Conservation (phyloP, 129 eudicot genomes). For the Artemisia argyi region DNA sequence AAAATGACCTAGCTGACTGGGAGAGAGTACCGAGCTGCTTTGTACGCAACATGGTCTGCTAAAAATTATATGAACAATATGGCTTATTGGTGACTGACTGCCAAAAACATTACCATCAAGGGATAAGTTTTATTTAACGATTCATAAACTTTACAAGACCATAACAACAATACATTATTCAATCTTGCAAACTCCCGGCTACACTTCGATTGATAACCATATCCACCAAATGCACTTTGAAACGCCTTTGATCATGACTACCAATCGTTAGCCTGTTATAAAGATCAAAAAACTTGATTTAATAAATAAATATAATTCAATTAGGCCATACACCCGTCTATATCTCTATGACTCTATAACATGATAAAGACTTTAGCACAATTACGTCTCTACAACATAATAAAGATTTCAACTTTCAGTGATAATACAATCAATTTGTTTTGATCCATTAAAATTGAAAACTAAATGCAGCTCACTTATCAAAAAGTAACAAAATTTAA, state of each 20-base stretch:
- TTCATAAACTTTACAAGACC: conserved; percentile 1
- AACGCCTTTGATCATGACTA: conserved; percentile 3
- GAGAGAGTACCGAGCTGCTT: conserved; percentile 89
- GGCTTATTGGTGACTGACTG: neutral
- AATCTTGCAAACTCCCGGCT: neutral
- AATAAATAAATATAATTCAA: neutral
- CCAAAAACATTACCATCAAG: conserved; percentile 2
- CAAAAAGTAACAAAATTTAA: neutral
- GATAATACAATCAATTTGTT: neutral
- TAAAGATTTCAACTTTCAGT: neutral
- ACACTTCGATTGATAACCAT: neutral
- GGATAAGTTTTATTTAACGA: neutral
- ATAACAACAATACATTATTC: conserved; percentile 3
- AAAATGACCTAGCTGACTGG: conserved; percentile 83
- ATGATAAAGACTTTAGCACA: conserved; percentile 2
- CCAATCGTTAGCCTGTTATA: neutral
- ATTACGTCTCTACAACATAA: too few relatives aligned
- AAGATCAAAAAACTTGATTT: neutral
- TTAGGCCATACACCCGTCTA: neutral
- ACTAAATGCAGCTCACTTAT: neutral
- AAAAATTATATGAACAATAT: neutral
- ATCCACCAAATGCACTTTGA: neutral
- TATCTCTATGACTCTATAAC: neutral
- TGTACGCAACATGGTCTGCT: conserved; percentile 80
- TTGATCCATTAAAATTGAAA: neutral